Conservation (phyloP, 2,329 filamentous ascomycete genomes). For the Fusarium poae region DNA sequence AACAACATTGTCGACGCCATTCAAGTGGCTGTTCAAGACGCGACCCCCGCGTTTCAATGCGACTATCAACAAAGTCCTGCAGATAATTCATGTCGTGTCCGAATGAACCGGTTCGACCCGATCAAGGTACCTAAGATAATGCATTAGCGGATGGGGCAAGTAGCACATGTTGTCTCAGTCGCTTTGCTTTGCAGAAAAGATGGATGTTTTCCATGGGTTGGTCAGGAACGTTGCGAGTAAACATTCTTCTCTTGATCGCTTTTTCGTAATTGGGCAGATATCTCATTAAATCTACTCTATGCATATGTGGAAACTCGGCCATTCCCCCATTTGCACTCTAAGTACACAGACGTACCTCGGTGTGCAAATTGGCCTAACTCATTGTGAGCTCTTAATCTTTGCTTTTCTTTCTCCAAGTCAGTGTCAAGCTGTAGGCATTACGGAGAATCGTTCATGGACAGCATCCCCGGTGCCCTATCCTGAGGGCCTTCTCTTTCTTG, state of each 20-base stretch:
- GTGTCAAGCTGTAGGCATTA: not conserved
- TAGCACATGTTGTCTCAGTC: not conserved
- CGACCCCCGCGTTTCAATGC: constrained; percentile 26
- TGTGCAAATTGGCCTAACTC: not conserved
- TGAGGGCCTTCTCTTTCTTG: not conserved
- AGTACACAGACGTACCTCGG: not conserved
- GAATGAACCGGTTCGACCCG: constrained; percentile 18
- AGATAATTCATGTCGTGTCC: constrained; percentile 20
- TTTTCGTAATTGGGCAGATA: not conserved
- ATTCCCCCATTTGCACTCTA: not conserved
- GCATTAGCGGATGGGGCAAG: not conserved
- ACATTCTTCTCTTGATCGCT: not conserved
- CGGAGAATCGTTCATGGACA: not conserved
- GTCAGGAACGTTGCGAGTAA: not conserved
- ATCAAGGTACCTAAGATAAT: not conserved
- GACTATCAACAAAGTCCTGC: constrained; percentile 12
- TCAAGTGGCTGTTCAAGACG: constrained; percentile 33
- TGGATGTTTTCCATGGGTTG: accelerated
- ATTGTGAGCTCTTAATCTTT: too few species aligned
- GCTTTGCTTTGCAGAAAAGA: not conserved
- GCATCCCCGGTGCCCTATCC: not conserved
- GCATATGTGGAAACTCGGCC: not conserved
- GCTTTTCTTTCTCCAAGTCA: not conserved
- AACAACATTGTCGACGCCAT: constrained; percentile 22
- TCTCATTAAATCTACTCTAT: not conserved